Evolutionary conservation across 2,329 filamentous ascomycete genomes (phyloP).

Genomic region (Leptographium lundbergii): DNA sequence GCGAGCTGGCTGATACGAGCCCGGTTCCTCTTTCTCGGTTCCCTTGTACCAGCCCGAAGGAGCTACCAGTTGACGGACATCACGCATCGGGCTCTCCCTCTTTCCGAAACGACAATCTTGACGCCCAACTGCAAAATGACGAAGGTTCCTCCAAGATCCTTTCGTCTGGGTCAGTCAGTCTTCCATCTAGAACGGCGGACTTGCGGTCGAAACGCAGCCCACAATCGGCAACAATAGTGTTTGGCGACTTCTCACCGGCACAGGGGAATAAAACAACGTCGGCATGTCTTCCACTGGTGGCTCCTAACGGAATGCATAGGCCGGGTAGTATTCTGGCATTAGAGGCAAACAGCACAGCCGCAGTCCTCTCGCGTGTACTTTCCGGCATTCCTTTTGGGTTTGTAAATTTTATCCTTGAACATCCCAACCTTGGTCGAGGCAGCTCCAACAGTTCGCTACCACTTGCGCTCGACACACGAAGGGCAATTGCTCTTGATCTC

Average conservation of each 20-base stretch:
- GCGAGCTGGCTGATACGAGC: constrained; percentile 33
- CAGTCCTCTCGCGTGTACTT: constrained; percentile 48
- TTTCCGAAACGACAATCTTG: background rate
- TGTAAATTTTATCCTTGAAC: constrained; percentile 53
- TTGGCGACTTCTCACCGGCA: constrained; percentile 48
- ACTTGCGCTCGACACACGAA: background rate
- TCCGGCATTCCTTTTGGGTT: constrained; percentile 57
- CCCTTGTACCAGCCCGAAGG: background rate
- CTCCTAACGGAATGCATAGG: background rate
- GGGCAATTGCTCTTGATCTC: constrained; percentile 21
- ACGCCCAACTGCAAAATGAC: background rate
- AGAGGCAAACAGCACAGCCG: constrained; percentile 17
- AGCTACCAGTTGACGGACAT: background rate
- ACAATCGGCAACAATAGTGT: constrained; percentile 39
- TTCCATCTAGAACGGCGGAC: constrained; percentile 2
- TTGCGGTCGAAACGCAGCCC: background rate
- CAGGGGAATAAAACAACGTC: background rate
- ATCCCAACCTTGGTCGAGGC: constrained; percentile 35
- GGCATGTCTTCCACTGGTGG: background rate
- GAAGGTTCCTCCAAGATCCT: background rate
- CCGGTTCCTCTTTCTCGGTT: background rate
- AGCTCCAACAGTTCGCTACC: constrained; percentile 32
- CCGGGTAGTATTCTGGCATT: background rate
- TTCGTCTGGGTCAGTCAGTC: constrained; percentile 6
- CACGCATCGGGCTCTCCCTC: background rate